Evolutionary conservation across 768 basidiomycete species (phyloP).

Genomic region (Hericium coralloides): DNA sequence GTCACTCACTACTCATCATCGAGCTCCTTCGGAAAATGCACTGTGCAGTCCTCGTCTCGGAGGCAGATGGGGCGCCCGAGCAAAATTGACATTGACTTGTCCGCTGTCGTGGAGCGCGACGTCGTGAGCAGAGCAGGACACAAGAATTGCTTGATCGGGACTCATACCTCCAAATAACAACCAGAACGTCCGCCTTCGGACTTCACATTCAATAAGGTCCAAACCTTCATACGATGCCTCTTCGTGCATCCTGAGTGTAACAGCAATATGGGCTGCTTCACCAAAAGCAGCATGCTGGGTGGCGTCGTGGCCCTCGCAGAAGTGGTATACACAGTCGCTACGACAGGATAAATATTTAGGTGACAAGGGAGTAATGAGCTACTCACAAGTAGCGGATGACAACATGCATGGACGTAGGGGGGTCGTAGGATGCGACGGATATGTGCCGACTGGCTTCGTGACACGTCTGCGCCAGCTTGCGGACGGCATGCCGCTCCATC

Average conservation of each 20-base stretch:
- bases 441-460: slow-evolving; percentile 79
- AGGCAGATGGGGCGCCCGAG: slow-evolving; percentile 79
- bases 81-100: slow-evolving; percentile 84
- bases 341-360: slow-evolving; percentile 1
- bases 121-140: neutral
- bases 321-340: slow-evolving; percentile 80
- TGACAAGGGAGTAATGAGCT: neutral
- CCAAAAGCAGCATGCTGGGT: slow-evolving; percentile 85
- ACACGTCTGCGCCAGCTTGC: slow-evolving; percentile 75
- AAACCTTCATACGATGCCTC: slow-evolving; percentile 75
- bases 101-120: slow-evolving; percentile 38
- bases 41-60: slow-evolving; percentile 85
- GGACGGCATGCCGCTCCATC: slow-evolving; percentile 77
- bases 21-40: slow-evolving; percentile 80
- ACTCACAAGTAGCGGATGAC: slow-evolving; percentile 85
- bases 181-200: slow-evolving; percentile 84
- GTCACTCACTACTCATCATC: slow-evolving; percentile 80
- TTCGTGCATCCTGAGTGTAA: slow-evolving; percentile 80
- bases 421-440: slow-evolving; percentile 73
- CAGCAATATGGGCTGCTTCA: slow-evolving; percentile 77
- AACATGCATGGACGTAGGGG: slow-evolving; percentile 76
- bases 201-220: slow-evolving; percentile 82
- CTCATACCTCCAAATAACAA: slow-evolving; percentile 75
- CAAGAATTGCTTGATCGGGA: neutral
- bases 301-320: slow-evolving; percentile 81